phyloP scores from a whole-genome alignment of 176 grass and related monocot species.

The Oryza rufipogon region DNA sequence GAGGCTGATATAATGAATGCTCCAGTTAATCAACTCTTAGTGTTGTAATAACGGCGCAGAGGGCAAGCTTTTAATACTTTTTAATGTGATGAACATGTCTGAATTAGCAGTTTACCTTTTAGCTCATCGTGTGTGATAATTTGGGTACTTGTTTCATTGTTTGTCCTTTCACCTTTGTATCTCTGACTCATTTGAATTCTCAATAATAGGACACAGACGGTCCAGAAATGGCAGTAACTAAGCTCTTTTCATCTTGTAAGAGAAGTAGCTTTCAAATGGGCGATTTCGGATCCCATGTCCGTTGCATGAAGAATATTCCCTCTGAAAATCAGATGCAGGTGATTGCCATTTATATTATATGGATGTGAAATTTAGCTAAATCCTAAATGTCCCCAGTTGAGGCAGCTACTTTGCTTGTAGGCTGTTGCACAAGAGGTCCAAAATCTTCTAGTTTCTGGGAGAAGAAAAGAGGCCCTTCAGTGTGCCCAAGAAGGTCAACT shows the following conservation, averaged over 20 bases:
- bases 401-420: constrained; percentile 56
- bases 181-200: constrained; percentile 35
- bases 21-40: constrained; percentile 16
- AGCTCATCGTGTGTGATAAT: background rate
- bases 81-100: background rate
- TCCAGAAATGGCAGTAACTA: constrained; percentile 93
- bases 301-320: constrained; percentile 76
- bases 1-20: background rate
- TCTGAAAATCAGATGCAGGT: constrained; percentile 88
- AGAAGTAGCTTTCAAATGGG: constrained; percentile 42
- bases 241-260: constrained; percentile 87
- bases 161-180: constrained; percentile 9
- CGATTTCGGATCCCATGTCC: constrained; percentile 51
- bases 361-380: background rate
- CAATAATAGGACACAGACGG: constrained; percentile 73
- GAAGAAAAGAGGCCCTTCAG: constrained; percentile 89
- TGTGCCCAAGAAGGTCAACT: constrained; percentile 92
- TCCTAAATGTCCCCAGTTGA: constrained; percentile 32
- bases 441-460: constrained; percentile 93
- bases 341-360: constrained; percentile 38
- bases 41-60: constrained; percentile 18
- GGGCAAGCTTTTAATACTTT: background rate
- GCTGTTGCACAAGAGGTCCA: constrained; percentile 87
- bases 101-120: background rate
- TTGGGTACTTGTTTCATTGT: background rate